Base-by-base conservation (phyloP, 257 asterid species). In the Fraxinus excelsior region DNA sequence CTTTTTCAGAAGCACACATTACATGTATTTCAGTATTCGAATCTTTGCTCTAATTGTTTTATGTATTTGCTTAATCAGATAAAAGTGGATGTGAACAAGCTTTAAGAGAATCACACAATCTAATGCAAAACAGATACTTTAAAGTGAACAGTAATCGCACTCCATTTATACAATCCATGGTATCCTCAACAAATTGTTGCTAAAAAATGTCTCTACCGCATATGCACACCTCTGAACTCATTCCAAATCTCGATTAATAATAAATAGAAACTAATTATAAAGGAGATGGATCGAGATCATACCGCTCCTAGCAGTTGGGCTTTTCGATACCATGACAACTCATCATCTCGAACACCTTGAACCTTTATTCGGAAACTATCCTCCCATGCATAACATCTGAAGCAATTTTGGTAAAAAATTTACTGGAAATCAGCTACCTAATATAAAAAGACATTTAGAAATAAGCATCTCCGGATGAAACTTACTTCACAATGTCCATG, bases 301-400 rank as follows among this genome's bases (percentile, higher is more conserved):
- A 94, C 99, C 78, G 99, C 96, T 86, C 92, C 98, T 73, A 92
- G 89, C 66, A 92, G 84, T 86, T 90, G 98, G 53, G 98, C 92
- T 67, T 77, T 89, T 66, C 94, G 85, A 87, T 85, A 95, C 99
- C 98, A 95, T 67, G 93, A 75, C 68, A 95, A 82, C 86, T 95
- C 99, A 40, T 95, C 99, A 74, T 88, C 80, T 78, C 99, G 85
- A 79, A 88, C 95, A 80, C 75, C 75, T 77, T 89, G 97, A 80
- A 95, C 91, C 90, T 92, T 95, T 37, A 86, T 75, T 84, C 87
- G 92, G 82, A 95, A 95, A 86, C 99, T 95, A 60, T 85, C 74
- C 86, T 95, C 99, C 99, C 99, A 92, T 42, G 99, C 98, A 74
- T 92, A 95, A 80, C 98, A 95, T 87, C 98, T 95, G 97, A 73